Conservation (phyloP, 2,329 filamentous ascomycete species). For the Diaporthe destruens region DNA sequence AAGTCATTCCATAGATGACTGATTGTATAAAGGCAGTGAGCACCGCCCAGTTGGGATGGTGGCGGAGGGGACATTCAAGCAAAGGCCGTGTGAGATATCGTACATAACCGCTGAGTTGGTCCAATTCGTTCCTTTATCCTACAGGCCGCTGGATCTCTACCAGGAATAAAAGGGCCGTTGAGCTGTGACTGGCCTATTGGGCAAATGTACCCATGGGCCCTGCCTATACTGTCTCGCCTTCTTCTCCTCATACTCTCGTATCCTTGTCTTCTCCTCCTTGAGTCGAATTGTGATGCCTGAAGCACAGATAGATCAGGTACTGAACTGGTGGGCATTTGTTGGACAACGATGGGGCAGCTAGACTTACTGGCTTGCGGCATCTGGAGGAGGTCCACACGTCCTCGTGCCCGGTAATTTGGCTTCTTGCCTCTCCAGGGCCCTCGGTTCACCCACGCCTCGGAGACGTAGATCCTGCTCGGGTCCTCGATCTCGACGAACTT, state of each 20-base stretch:
- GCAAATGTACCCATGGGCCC: conserved; percentile 88
- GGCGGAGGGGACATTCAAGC: neutral
- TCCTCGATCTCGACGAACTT: conserved; percentile 78
- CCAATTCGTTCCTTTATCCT: neutral
- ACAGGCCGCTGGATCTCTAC: conserved; percentile 64
- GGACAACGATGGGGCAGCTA: neutral
- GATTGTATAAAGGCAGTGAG: neutral
- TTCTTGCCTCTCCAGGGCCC: conserved; percentile 70
- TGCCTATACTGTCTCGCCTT: conserved; percentile 80
- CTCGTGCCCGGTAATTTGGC: conserved; percentile 81
- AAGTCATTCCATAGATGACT: neutral
- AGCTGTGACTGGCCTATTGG: conserved; percentile 84
- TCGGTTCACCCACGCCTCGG: conserved; percentile 92
- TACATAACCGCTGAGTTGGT: neutral
- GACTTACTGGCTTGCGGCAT: conserved; percentile 81
- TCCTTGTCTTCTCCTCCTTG: conserved; percentile 93
- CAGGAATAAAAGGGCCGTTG: conserved; percentile 94
- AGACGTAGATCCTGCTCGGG: conserved; percentile 87
- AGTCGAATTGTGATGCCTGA: conserved; percentile 83
- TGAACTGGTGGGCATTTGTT: neutral
- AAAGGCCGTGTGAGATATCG: neutral
- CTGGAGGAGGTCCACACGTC: conserved; percentile 74
- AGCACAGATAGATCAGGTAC: conserved; percentile 18
- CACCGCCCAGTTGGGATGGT: neutral
- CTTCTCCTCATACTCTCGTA: conserved; percentile 83